These are phyloP conservation scores for Botryotinia narcissicola DNA, from an alignment of 2,329 filamentous ascomycete genomes.

Conservation along the genomic window DNA sequence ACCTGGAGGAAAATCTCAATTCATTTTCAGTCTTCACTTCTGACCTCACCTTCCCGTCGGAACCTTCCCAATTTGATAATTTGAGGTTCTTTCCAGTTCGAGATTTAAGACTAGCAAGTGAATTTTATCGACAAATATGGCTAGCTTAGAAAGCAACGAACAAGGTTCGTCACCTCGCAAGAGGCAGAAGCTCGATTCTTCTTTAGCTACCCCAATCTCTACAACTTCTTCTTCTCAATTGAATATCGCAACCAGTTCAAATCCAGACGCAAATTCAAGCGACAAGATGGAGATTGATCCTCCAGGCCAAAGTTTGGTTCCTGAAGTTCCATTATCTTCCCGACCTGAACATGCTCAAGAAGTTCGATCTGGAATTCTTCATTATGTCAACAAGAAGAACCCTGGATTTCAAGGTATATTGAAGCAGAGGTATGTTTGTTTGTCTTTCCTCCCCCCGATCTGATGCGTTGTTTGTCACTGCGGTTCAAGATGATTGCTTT, in stretches of 20 bases:
- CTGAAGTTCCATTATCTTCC: conserved; percentile 20
- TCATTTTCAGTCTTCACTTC: conserved; percentile 5
- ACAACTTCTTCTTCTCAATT: not conserved
- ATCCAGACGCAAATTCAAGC: not conserved
- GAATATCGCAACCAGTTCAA: not conserved
- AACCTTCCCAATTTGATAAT: not conserved
- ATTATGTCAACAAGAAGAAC: conserved; percentile 57
- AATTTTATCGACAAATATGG: conserved; percentile 25
- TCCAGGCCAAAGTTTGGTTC: conserved; percentile 2
- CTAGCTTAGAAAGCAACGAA: conserved; percentile 23
- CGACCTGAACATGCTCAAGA: conserved; percentile 29
- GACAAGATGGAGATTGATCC: conserved; percentile 23
- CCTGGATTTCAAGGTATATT: conserved; percentile 61
- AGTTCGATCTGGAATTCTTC: conserved; percentile 56
- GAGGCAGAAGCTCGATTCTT: conserved; percentile 25
- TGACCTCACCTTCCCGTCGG: not conserved
- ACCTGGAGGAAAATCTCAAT: conserved; percentile 3
- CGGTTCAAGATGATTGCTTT: not conserved
- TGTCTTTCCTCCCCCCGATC: not conserved
- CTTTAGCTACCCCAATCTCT: conserved; percentile 16
- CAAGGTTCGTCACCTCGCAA: conserved; percentile 26
- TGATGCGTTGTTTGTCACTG: not conserved
- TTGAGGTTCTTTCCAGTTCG: not conserved
- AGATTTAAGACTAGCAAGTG: not conserved
- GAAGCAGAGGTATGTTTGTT: conserved; percentile 57